Base-by-base conservation (phyloP, 805 yeast genomes). In the Cyberlindnera sargentensis region DNA sequence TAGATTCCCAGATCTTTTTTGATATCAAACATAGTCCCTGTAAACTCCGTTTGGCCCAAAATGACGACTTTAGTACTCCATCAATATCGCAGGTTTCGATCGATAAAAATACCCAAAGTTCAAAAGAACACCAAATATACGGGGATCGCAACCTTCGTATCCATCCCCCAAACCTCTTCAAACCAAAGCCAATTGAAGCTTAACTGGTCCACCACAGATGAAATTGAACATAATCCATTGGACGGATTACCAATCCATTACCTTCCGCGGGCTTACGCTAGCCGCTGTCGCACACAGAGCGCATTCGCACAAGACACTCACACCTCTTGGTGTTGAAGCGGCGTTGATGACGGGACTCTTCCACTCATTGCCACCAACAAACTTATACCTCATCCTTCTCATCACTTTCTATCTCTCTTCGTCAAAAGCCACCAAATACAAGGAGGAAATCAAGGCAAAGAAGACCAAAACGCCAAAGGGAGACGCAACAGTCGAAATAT, bases 331-430 rank as follows among this genome's bases (percentile, higher is more conserved):
- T 1, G 58, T 67, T 8, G 34, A 49, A 1, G 65, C 68, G 1
- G 73, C 73, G 1, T 38, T 64, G 3, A 39, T 62, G 10, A 61
- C 67, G 0, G 75, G 73, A 1, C 10, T 62, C n/a, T 53, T 70
- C 37, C 75, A 71, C 48, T 60, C 67, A 3, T 41, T 63, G 20
- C 67, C 71, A 26, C 56, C 60, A 3, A 55, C 68, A 40, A 61
- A 61, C 24, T 53, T 69, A 3, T 61, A 57, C 37, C 45, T 70
- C 34, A 46, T 53, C 1, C 52, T 70, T 20, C 47, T 68, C 8
- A 43, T 67, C 5, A 53, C 58, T 9, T 70, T 71, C 49, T 70
- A 61, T 47, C 43, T 67, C 23, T 55, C 72, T 1, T 64, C 70
- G 1, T 66, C 71, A 4, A 53, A 53, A 36, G 63, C 64, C 30